Base-by-base conservation (phyloP, 768 basidiomycete species). In the Agaricus bisporus region DNA sequence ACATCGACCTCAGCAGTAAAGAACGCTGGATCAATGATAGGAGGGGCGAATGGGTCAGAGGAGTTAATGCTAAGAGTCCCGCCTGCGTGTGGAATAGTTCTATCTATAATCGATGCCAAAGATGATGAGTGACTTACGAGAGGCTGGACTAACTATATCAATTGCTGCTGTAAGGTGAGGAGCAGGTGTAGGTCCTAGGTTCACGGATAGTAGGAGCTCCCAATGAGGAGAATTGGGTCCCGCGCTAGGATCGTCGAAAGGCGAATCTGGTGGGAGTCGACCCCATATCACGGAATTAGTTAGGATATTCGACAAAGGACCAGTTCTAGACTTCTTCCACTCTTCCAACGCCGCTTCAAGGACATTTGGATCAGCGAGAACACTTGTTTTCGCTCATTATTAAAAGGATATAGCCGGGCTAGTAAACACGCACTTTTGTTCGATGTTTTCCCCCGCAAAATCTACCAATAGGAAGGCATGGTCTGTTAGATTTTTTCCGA, bases 401-500 rank as follows among this genome's bases (percentile, higher is more conserved):
- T 7, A 2, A n/a, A 49, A 48, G 11, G 7, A 18, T 8, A 9
- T 39, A 20, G 10, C 11, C n/a, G 26, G 9, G 25, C 37, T 41
- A 18, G 14, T 32, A 8, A 32, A 32, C 7, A 32, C 36, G 15
- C 11, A 32, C 32, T 32, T 32, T 32, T 22, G 22, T 22, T 56
- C 51, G 14, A 56, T 59, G 11, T 55, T 36, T 29, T 56, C 60
- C 17, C 58, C 59, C 14, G 22, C 43, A 54, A 56, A 63, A 1
- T 49, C 25, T 14, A 55, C 38, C 6, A 32, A 14, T 14, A 60
- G 51, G 12, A 59, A 39, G 1, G 60, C 49, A 25, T 68, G 67
- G 55, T 67, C 67, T 17, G 58, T 55, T 41, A 71, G 44, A 42
- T 67, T 62, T 47, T 60, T 56, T 5, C 70, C 68, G 18, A 71